phyloP scores from a whole-genome alignment of 768 basidiomycete genomes.

The Lyophyllum semitale region DNA sequence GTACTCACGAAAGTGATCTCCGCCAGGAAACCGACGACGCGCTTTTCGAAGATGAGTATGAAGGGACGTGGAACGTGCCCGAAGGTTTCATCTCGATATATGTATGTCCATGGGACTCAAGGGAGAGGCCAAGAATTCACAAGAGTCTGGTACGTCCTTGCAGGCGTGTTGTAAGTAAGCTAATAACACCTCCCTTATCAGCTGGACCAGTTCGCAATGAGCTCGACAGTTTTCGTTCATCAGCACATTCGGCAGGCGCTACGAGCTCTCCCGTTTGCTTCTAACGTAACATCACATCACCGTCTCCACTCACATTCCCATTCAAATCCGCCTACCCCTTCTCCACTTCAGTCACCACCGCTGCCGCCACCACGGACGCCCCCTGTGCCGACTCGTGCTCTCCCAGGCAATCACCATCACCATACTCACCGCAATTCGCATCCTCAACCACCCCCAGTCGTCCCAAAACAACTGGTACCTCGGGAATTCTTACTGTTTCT shows the following conservation, averaged over 20 bases:
- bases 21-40: conserved; percentile 9
- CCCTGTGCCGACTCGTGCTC: conserved; percentile 25
- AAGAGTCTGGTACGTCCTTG: conserved; percentile 57
- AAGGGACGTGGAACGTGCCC: conserved; percentile 58
- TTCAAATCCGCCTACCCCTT: conserved; percentile 29
- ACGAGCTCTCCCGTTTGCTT: conserved; percentile 29
- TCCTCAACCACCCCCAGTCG: conserved; percentile 22
- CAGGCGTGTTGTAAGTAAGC: conserved; percentile 2
- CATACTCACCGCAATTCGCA: conserved; percentile 18
- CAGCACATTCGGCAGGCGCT: conserved; percentile 40
- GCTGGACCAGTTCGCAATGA: conserved; percentile 83
- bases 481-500: conserved; percentile 31
- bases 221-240: conserved; percentile 57
- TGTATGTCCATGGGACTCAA: conserved; percentile 64
- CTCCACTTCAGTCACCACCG: conserved; percentile 25
- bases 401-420: conserved; percentile 16
- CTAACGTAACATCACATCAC: conserved; percentile 18
- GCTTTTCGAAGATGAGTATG: conserved; percentile 29
- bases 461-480: conserved; percentile 27
- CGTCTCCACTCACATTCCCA: conserved; percentile 27
- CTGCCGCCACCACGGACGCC: conserved; percentile 25
- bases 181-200: conserved; percentile 26
- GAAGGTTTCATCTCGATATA: conserved; percentile 73
- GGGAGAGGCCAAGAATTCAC: conserved; percentile 67
- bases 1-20: neutral